A percentile compares a stretch with the other conserved stretches of the same genome.
phyloP scores from a whole-genome alignment of 805 yeast species.

The Hanseniaspora pseudoguilliermondii region DNA sequence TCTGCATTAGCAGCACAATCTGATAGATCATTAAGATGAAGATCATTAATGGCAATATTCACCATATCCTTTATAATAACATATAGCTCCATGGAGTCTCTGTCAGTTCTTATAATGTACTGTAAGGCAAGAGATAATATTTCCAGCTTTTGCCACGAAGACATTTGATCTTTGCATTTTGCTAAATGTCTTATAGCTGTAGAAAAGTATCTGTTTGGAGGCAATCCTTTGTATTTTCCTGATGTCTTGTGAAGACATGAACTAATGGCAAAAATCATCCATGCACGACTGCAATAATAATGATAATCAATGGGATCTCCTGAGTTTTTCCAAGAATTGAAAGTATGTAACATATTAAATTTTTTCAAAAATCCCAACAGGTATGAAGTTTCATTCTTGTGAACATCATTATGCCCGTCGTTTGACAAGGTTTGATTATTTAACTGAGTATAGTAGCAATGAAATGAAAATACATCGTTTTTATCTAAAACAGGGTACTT shows the following conservation, averaged over 20 bases:
- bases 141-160: conserved; percentile 38
- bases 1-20: conserved; percentile 19
- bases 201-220: conserved; percentile 44
- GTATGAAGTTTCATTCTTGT: background rate
- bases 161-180: conserved; percentile 31
- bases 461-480: conserved; percentile 38
- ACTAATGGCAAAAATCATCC: conserved; percentile 41
- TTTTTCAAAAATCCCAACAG: background rate
- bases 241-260: conserved; percentile 43
- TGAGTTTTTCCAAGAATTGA: conserved; percentile 23
- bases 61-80: conserved; percentile 43
- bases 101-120: conserved; percentile 48
- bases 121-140: conserved; percentile 40
- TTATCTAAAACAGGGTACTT: conserved; percentile 46
- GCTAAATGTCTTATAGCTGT: conserved; percentile 47
- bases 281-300: conserved; percentile 43
- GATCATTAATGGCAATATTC: conserved; percentile 29
- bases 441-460: conserved; percentile 35
- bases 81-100: conserved; percentile 43
- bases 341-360: background rate
- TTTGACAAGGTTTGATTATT: conserved; percentile 22
- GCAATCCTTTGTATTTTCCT: conserved; percentile 43
- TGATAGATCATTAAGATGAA: conserved; percentile 19
- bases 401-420: background rate
- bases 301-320: conserved; percentile 33